A percentile compares a stretch with the other conserved stretches of the same genome.
Evolutionary conservation across 2,329 filamentous ascomycete species (phyloP).

Genomic region (Chaetomium sp.): DNA sequence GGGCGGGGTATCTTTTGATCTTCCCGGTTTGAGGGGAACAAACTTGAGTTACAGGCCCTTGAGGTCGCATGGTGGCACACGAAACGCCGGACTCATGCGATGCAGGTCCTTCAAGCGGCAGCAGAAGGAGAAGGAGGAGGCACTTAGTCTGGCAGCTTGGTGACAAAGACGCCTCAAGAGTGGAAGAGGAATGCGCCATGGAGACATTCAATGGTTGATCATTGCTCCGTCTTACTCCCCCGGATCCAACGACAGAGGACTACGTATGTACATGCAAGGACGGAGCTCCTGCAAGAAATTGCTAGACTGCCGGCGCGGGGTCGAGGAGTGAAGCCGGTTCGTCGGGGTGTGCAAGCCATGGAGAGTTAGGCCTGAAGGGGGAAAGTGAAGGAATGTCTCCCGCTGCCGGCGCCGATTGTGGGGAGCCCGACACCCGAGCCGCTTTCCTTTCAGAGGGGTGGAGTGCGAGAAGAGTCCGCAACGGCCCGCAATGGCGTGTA

Average conservation of each 20-base stretch:
- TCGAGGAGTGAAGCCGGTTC: constrained; percentile 14
- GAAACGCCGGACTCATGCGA: constrained; percentile 1
- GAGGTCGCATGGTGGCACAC: constrained; percentile 10
- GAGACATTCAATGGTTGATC: constrained; percentile 5
- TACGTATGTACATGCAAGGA: constrained; percentile 11
- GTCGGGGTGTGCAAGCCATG: neutral
- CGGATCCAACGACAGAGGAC: neutral
- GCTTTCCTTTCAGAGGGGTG: constrained; percentile 12
- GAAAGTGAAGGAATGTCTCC: neutral
- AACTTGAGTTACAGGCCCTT: neutral
- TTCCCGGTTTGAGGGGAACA: neutral
- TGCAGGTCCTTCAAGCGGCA: neutral
- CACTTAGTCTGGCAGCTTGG: neutral
- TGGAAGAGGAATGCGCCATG: neutral
- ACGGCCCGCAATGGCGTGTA: no score
- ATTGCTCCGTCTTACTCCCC: constrained; percentile 17
- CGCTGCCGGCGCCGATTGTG: neutral
- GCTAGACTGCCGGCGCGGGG: constrained; percentile 17
- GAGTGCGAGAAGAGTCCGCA: constrained; percentile 6
- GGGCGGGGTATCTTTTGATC: neutral
- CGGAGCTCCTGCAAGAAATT: constrained; percentile 4
- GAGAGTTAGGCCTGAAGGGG: constrained; percentile 3
- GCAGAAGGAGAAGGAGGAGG: no score
- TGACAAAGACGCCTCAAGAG: neutral
- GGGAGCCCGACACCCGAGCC: neutral